A percentile compares a stretch with the other conserved stretches of the same genome.
phyloP scores from a whole-genome alignment of 2,329 filamentous ascomycete species.

The Colletotrichum filicis region DNA sequence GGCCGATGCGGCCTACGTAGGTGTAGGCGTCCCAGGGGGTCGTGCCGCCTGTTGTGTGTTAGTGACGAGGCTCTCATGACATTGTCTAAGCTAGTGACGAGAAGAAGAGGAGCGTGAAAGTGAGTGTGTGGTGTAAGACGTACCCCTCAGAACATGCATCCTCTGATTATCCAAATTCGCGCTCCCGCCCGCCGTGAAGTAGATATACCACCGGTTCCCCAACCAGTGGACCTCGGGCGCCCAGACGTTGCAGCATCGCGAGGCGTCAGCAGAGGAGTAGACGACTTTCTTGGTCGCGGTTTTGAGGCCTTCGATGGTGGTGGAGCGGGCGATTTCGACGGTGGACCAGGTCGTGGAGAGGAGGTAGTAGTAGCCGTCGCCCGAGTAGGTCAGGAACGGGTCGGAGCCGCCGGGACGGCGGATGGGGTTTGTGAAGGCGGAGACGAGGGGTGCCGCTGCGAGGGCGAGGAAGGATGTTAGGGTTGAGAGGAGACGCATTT shows the following conservation, averaged over 20 bases:
- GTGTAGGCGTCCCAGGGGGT: conserved; percentile 62
- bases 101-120: too few relatives aligned
- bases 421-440: conserved; percentile 62
- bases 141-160: conserved; percentile 51
- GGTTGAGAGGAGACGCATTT: conserved; percentile 31
- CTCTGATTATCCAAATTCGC: conserved; percentile 60
- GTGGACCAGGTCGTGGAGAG: conserved; percentile 66
- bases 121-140: neutral
- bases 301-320: conserved; percentile 65
- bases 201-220: conserved; percentile 37
- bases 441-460: conserved; percentile 16
- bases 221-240: conserved; percentile 38
- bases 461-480: conserved; percentile 26
- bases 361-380: conserved; percentile 65
- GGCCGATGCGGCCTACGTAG: conserved; percentile 59
- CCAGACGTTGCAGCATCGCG: conserved; percentile 52
- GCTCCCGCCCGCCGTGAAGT: conserved; percentile 61
- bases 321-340: conserved; percentile 62
- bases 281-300: conserved; percentile 61
- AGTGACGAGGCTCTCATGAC: too few relatives aligned
- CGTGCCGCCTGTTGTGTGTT: conserved; percentile 52
- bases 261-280: conserved; percentile 57
- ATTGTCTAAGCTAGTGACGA: too few relatives aligned
- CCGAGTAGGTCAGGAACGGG: conserved; percentile 62
- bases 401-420: conserved; percentile 61